A percentile compares a stretch with the other conserved stretches of the same genome.
These are phyloP conservation scores for Plasmodium berghei DNA, from an alignment of 169 alveolate genomes.

Conservation along the genomic window DNA sequence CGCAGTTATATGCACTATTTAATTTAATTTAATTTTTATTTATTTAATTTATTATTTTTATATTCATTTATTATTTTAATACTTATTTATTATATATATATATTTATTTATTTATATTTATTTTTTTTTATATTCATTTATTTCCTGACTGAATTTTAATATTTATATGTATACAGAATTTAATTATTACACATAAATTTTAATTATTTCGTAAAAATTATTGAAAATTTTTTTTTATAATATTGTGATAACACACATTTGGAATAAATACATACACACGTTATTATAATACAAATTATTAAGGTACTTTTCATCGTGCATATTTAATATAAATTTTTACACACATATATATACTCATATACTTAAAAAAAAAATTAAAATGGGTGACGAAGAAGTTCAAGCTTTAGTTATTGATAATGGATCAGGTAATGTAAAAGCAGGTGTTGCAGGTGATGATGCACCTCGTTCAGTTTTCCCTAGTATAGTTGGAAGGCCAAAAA, in stretches of 20 bases:
- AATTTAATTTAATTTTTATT: background rate
- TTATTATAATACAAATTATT: slow-evolving; percentile 5
- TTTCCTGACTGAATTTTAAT: slow-evolving; percentile 27
- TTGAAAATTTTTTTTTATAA: slow-evolving; percentile 12
- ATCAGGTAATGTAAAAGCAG: slow-evolving; percentile 99
- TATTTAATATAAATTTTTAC: background rate
- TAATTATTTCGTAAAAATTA: slow-evolving; percentile 10
- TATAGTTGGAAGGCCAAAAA: slow-evolving; percentile 98
- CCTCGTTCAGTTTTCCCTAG: slow-evolving; percentile 99
- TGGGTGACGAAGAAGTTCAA: slow-evolving; percentile 81
- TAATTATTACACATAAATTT: slow-evolving; percentile 31
- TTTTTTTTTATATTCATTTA: background rate
- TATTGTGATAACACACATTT: slow-evolving; percentile 16
- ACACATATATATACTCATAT: slow-evolving; percentile 1
- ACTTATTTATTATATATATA: no score
- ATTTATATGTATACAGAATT: slow-evolving; percentile 1
- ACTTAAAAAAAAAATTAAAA: slow-evolving; percentile 3
- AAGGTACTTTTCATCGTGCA: background rate
- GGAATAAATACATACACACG: background rate
- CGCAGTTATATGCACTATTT: background rate
- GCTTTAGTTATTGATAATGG: slow-evolving; percentile 99
- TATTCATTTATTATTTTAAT: background rate
- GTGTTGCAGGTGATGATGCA: slow-evolving; percentile 99
- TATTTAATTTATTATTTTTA: background rate
- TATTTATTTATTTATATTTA: background rate